Evolutionary conservation across 2,329 filamentous ascomycete species (phyloP).

Genomic region (Verticillium tricorpus): DNA sequence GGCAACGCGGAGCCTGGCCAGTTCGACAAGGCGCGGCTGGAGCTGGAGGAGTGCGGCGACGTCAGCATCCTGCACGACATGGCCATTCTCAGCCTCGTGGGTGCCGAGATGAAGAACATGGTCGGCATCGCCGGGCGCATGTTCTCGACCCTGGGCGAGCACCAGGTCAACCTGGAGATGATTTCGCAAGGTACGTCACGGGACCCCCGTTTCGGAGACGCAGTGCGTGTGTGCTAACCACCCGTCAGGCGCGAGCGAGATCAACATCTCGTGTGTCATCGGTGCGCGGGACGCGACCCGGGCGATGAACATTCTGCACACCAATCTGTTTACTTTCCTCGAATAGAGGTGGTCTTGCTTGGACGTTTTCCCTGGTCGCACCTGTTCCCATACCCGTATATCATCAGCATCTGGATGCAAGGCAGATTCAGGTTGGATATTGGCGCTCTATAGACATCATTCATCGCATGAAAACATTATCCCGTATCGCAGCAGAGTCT

Average conservation of each 20-base stretch:
- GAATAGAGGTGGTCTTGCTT: constrained; percentile 45
- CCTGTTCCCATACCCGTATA: neutral
- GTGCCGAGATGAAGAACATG: constrained; percentile 98
- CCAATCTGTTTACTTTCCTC: constrained; percentile 92
- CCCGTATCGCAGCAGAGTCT: neutral
- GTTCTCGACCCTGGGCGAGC: constrained; percentile 90
- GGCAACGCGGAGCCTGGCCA: constrained; percentile 60
- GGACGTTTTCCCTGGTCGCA: neutral
- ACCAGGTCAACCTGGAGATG: constrained; percentile 98
- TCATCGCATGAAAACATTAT: neutral
- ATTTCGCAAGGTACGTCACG: constrained; percentile 80
- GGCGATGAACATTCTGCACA: constrained; percentile 94
- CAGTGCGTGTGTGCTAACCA: neutral
- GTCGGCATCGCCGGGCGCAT: constrained; percentile 87
- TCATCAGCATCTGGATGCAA: neutral
- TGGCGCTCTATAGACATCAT: neutral
- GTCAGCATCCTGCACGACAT: constrained; percentile 88
- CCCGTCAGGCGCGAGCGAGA: constrained; percentile 81
- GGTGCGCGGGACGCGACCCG: constrained; percentile 85
- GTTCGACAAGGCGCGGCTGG: constrained; percentile 63
- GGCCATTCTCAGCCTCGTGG: constrained; percentile 93
- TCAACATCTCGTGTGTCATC: constrained; percentile 98
- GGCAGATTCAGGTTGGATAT: neutral
- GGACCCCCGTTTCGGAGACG: no score
- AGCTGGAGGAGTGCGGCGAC: constrained; percentile 76